These are phyloP conservation scores for Hypoxylon sp. DNA, from an alignment of 2,329 filamentous ascomycete species.

Conservation along the genomic window DNA sequence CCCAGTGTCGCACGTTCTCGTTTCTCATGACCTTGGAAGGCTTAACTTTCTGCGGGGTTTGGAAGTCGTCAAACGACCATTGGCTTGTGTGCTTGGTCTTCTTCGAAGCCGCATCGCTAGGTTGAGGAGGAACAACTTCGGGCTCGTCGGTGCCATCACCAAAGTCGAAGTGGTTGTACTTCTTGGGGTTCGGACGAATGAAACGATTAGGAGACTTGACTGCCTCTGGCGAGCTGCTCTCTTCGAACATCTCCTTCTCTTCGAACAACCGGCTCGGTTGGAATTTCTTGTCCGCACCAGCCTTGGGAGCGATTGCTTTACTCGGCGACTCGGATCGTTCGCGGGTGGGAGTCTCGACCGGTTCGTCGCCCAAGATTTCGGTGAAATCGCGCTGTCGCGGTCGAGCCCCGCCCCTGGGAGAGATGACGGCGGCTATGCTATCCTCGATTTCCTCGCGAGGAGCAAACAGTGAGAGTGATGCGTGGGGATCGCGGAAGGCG, in stretches of 20 bases:
- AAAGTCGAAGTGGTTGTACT: conserved; percentile 88
- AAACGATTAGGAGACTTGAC: conserved; percentile 53
- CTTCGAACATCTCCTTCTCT: conserved; percentile 58
- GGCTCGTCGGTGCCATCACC: conserved; percentile 67
- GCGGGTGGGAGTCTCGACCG: conserved; percentile 52
- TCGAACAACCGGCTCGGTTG: conserved; percentile 71
- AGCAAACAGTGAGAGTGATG: conserved; percentile 78
- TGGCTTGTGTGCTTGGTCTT: conserved; percentile 74
- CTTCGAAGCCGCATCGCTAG: conserved; percentile 53
- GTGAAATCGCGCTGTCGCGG: conserved; percentile 73
- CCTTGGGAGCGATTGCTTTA: conserved; percentile 54
- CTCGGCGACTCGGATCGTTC: conserved; percentile 52
- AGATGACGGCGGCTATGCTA: conserved; percentile 60
- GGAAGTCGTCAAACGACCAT: conserved; percentile 91
- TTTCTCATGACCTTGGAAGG: conserved; percentile 66
- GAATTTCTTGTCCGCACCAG: conserved; percentile 68
- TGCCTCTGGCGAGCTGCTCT: conserved; percentile 54
- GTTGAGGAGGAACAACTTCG: conserved; percentile 56
- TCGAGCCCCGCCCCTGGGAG: conserved; percentile 66
- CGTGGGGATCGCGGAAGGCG: conserved; percentile 69
- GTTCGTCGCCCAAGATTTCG: conserved; percentile 73
- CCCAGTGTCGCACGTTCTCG: conserved; percentile 82
- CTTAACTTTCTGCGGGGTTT: conserved; percentile 78
- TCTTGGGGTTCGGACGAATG: conserved; percentile 75
- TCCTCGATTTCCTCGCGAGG: conserved; percentile 70